Evolutionary conservation across 2,329 filamentous ascomycete genomes (phyloP).

Genomic region (Sporothrix humicola): DNA sequence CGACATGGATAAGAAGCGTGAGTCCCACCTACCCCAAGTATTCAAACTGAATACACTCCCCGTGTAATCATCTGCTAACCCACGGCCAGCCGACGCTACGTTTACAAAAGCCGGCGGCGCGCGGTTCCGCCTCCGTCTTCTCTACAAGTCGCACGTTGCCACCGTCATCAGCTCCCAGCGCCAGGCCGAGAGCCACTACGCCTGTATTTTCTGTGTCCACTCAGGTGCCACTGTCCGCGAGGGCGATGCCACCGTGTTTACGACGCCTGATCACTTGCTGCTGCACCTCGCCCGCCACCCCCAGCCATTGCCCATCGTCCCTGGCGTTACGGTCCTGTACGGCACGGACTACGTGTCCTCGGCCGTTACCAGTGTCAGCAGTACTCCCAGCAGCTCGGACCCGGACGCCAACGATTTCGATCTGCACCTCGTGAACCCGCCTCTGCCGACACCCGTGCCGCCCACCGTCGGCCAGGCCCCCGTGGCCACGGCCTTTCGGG

Average conservation of each 20-base stretch:
- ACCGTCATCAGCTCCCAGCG: constrained; percentile 40
- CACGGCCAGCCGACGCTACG: constrained; percentile 44
- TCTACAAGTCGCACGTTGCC: constrained; percentile 52
- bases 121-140: constrained; percentile 49
- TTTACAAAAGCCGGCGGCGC: constrained; percentile 44
- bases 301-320: constrained; percentile 48
- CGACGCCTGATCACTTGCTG: constrained; percentile 47
- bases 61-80: constrained; percentile 14
- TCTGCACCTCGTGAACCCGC: constrained; percentile 47
- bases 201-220: constrained; percentile 50
- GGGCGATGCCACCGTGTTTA: constrained; percentile 52
- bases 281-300: constrained; percentile 50
- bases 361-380: constrained; percentile 32
- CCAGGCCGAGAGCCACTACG: constrained; percentile 46
- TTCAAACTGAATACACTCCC: background rate
- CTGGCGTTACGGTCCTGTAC: constrained; percentile 49
- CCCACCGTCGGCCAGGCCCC: constrained; percentile 44
- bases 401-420: constrained; percentile 45
- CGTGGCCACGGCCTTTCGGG: constrained; percentile 45
- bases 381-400: constrained; percentile 33
- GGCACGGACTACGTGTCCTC: constrained; percentile 39
- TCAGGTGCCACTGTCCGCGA: constrained; percentile 45
- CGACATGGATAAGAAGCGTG: constrained; percentile 44
- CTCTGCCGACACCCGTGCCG: constrained; percentile 43
- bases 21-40: constrained; percentile 22